Base-by-base conservation (phyloP, 495 filamentous ascomycete species). In the Daldinia decipiens region DNA sequence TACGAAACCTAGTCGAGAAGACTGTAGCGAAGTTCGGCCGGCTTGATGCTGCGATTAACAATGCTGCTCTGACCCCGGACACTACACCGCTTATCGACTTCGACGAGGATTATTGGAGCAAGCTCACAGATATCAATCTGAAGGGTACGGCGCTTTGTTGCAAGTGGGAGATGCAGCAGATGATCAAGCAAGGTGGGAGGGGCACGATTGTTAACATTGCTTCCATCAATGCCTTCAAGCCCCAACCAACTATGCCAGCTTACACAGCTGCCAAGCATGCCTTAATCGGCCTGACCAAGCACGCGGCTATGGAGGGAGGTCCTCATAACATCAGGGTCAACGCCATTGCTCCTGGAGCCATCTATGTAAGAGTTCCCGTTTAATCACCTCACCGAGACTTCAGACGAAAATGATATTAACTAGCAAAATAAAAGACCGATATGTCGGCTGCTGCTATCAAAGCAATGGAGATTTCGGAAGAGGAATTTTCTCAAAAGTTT, bases 261-360 rank as follows among this genome's bases (percentile, higher is more conserved):
- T 94, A 94, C 80, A 86, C 87, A 0, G 87, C 89, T 11, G 88
- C 86, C 45, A 93, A 93, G 79, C 87, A 89, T 13, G 90, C 89
- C n/a, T 83, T 79, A 3, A 76, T 79, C 43, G 90, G 92, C 68
- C 77, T 94, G 32, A 85, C 87, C 4, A 89, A 86, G 69, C 90
- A 92, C 65, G 79, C 93, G 13, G 91, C 92, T 1, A 86, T 91
- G 13, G 91, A 93, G 70, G 70, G 93, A 29, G 91, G 86, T 0
- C 88, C 89, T 0, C 80, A 89, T 4, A 82, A 88, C 68, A 89
- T 94, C 64, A 80, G 91, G 7, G 87, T 88, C 67, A 94, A 93
- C 70, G 85, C 88, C 27, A 89, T 94, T 54, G 90, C 91, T 1
- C 92, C 92, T 0, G 91, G 91, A 4, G 56, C 60, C 3, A 73